phyloP scores from a whole-genome alignment of 139 green algal species.

The Chlamydomonas sp. region DNA sequence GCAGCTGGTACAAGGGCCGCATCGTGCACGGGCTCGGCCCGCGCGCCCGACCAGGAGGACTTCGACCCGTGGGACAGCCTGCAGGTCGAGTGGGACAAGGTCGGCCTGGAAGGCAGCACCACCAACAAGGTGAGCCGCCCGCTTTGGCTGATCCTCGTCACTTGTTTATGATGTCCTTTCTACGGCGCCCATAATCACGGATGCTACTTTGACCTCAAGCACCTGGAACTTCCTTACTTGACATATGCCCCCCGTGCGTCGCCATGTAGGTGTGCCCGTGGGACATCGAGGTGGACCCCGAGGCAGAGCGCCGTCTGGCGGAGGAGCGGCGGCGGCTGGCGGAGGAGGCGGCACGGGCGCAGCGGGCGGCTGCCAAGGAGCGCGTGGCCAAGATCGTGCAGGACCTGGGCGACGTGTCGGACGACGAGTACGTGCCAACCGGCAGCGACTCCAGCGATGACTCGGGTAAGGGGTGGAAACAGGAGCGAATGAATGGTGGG shows the following conservation, averaged over 20 bases:
- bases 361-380: constrained; percentile 43
- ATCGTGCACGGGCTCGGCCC: constrained; percentile 43
- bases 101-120: constrained; percentile 8
- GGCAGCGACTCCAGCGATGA: constrained; percentile 18
- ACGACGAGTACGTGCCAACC: constrained; percentile 39
- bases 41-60: constrained; percentile 39
- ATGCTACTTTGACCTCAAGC: too few relatives aligned
- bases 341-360: constrained; percentile 37
- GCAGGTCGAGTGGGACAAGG: constrained; percentile 72
- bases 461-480: too few relatives aligned
- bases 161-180: too few relatives aligned
- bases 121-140: too few relatives aligned
- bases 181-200: too few relatives aligned
- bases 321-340: constrained; percentile 28
- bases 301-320: constrained; percentile 61
- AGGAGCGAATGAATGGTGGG: too few relatives aligned
- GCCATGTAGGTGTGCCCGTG: constrained; percentile 75
- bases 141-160: too few relatives aligned
- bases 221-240: too few relatives aligned
- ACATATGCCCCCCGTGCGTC: too few relatives aligned
- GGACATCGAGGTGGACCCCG: constrained; percentile 85
- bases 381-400: constrained; percentile 33
- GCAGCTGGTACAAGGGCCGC: constrained; percentile 77
- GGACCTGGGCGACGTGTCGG: constrained; percentile 31
- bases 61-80: constrained; percentile 85